These are phyloP conservation scores for Trifolium fragiferum DNA, from an alignment of 306 rosid genomes.

Conservation along the genomic window DNA sequence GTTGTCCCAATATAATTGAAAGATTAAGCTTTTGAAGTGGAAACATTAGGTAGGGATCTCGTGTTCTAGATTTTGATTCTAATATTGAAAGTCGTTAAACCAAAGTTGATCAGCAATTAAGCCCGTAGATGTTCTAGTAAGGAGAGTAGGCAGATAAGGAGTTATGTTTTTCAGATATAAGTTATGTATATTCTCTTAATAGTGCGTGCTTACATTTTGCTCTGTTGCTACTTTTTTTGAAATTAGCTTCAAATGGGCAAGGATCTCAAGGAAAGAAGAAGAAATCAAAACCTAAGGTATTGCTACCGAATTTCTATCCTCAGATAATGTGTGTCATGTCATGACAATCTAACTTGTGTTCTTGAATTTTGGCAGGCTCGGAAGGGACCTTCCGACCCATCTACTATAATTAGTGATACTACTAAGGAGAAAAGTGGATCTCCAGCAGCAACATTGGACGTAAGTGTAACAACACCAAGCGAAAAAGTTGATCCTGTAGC, in stretches of 20 bases:
- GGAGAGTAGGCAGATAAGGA: neutral
- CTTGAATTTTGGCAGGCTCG: slow-evolving; percentile 57
- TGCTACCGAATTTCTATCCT: slow-evolving; percentile 26
- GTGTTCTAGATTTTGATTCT: slow-evolving; percentile 23
- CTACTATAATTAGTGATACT: slow-evolving; percentile 45
- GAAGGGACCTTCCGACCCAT: slow-evolving; percentile 49
- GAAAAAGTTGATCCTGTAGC: slow-evolving; percentile 49
- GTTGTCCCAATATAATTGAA: slow-evolving; percentile 15
- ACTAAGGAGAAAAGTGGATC: slow-evolving; percentile 51
- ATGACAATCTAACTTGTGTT: slow-evolving; percentile 30
- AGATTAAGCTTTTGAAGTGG: neutral
- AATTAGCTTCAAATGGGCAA: slow-evolving; percentile 82
- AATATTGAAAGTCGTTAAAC: neutral
- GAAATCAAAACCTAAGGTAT: slow-evolving; percentile 76
- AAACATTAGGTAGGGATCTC: neutral
- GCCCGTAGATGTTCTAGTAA: neutral
- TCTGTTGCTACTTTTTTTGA: slow-evolving; percentile 37
- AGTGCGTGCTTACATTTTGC: slow-evolving; percentile 43
- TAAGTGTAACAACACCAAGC: slow-evolving; percentile 46
- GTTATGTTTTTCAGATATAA: slow-evolving; percentile 23
- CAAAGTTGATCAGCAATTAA: neutral
- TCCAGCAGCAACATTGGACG: slow-evolving; percentile 45
- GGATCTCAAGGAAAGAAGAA: slow-evolving; percentile 76
- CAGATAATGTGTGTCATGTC: slow-evolving; percentile 16
- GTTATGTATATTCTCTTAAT: slow-evolving; percentile 17